Evolutionary conservation across 192 early-diverging fungal genomes (phyloP).

Genomic region (Lobosporangium transversale): DNA sequence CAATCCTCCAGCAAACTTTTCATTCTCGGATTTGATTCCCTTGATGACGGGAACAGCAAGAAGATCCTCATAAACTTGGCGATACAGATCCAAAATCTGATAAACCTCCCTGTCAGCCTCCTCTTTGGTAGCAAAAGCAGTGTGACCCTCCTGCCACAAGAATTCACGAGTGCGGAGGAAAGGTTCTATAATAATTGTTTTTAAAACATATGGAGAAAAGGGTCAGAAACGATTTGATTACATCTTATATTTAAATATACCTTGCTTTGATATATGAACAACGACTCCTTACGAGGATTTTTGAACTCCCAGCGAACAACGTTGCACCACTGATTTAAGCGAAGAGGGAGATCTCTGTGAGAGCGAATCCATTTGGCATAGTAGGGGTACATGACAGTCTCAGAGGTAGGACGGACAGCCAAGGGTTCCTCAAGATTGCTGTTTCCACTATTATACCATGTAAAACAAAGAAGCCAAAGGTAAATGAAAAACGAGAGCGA

Average conservation of each 20-base stretch:
- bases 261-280: not conserved
- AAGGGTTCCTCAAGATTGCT: conserved; percentile 95
- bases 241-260: not conserved
- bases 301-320: conserved; percentile 99
- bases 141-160: conserved; percentile 99
- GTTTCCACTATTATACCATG: conserved; percentile 62
- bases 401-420: conserved; percentile 98
- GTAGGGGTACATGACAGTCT: conserved; percentile 99
- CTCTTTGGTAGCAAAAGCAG: conserved; percentile 91
- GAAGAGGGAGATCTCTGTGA: conserved; percentile 95
- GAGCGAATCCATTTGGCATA: conserved; percentile 98
- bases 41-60: conserved; percentile 97
- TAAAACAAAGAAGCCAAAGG: too few relatives aligned
- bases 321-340: conserved; percentile 99
- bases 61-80: conserved; percentile 95
- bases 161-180: conserved; percentile 99
- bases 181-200: conserved; percentile 68
- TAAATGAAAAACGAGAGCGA: not conserved
- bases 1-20: conserved; percentile 98
- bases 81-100: conserved; percentile 94
- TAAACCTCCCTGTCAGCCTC: conserved; percentile 88
- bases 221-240: not conserved
- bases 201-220: not conserved
- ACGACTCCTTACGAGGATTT: conserved; percentile 82
- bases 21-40: conserved; percentile 98